Evolutionary conservation across 306 rosid species (phyloP), one percentile per base, ranked within the genome.

Genomic region (Hippophae rhamnoides): DNA sequence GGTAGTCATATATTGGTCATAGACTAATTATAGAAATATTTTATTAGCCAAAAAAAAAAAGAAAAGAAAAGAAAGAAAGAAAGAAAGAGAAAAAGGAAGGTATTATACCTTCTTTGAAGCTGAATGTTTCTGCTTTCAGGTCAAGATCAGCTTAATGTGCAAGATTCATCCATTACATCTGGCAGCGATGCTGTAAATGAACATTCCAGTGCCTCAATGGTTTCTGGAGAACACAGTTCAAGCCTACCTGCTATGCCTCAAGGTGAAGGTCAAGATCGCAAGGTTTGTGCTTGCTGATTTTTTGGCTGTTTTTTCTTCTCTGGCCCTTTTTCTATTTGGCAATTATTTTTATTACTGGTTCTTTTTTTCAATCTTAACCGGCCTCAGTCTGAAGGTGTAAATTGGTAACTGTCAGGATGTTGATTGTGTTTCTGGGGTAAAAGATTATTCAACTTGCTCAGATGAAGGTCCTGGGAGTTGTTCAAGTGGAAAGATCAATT

Each of bases 221-320:
- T 62, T 27, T 69, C 68, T 53, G 58, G 44, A 54, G 74, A 43
- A 63, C 77, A 66, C 62, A 73, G 70, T 69, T 45, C 79, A 12
- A 25, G 61, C 6, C 53, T 73, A 46, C 78, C 70, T 69, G 72
- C 74, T 57, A 5, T 61, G 46, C 76, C 79, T 72, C 89, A 58
- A 70, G 75, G 68, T 70, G 80, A 67, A 45, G 50, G 60, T 44
- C 76, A 61, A 44, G 65, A 72, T 31, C 86, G 93, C 82, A 78
- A 54, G 59, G 25, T 56, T 64, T 68, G 42, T 55, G 49, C 73
- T 12, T 54, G 56, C 43, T 54, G 43, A 60, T 60, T 54, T 58
- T 46, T 42, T 13, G 14, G 18, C 55, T 44, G 58, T 52, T 68
- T 47, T 14, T 43, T 54, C 10, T 40, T 44, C 43, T 53, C 6